Conservation (phyloP, 495 filamentous ascomycete species). For the Lasiosphaeris hirsuta region DNA sequence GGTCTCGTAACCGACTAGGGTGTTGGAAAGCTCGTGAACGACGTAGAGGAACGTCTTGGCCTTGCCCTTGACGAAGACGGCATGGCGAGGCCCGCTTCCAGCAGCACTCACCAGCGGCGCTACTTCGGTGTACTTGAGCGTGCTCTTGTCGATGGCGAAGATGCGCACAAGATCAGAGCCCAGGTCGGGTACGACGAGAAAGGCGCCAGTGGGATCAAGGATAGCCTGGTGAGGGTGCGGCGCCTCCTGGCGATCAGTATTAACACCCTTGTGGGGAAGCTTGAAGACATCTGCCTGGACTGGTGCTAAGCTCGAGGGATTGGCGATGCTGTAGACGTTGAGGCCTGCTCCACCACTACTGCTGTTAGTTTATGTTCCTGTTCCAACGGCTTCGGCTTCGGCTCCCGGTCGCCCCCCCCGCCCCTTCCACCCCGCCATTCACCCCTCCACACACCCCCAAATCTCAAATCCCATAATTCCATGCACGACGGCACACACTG, state of each 20-base stretch:
- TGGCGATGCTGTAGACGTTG: conserved; percentile 22
- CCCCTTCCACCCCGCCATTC: no score
- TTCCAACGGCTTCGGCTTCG: not conserved
- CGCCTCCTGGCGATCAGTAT: conserved; percentile 54
- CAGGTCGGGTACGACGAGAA: conserved; percentile 66
- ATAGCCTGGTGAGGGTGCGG: conserved; percentile 67
- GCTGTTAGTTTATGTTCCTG: conserved; percentile 1
- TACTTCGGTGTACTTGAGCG: conserved; percentile 32
- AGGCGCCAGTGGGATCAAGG: conserved; percentile 64
- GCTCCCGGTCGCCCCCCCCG: no score
- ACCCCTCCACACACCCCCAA: not conserved
- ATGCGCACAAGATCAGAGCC: conserved; percentile 66
- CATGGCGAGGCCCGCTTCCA: conserved; percentile 68
- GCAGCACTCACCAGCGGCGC: conserved; percentile 32
- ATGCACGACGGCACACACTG: not conserved
- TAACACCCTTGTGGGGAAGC: conserved; percentile 44
- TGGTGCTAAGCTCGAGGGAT: conserved; percentile 30
- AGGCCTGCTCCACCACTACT: conserved; percentile 18
- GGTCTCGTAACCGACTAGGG: conserved; percentile 56
- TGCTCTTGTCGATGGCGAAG: conserved; percentile 50
- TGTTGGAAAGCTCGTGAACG: conserved; percentile 59
- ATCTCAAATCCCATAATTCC: not conserved
- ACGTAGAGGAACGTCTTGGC: conserved; percentile 58
- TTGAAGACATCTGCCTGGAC: conserved; percentile 54
- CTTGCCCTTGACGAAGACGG: conserved; percentile 51